These are phyloP conservation scores for Pseudonitzschia multiseries DNA, from an alignment of 108 stramenopile genomes.

Conservation along the genomic window DNA sequence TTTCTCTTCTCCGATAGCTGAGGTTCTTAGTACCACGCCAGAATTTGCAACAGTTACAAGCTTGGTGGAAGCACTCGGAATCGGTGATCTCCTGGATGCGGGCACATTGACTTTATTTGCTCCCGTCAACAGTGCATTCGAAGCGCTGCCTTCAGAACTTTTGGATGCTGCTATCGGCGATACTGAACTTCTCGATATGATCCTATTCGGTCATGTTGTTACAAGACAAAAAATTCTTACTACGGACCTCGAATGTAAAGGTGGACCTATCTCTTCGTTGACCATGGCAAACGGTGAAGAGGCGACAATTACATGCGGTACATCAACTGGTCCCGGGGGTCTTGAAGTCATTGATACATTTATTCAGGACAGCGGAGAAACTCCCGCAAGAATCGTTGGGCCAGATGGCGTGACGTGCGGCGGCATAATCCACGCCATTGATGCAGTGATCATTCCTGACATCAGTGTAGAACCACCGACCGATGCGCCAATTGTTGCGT, in stretches of 20 bases:
- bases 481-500: background rate
- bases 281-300: constrained; percentile 7
- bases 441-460: background rate
- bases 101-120: constrained; percentile 10
- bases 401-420: constrained; percentile 5
- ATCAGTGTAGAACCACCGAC: constrained; percentile 5
- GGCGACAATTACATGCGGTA: constrained; percentile 4
- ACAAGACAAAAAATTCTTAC: background rate
- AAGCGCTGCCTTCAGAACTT: background rate
- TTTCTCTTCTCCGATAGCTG: background rate
- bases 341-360: background rate
- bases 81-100: background rate
- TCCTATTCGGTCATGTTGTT: constrained; percentile 11
- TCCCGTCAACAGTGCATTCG: constrained; percentile 2
- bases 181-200: background rate
- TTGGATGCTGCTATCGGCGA: background rate
- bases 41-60: constrained; percentile 8
- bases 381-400: background rate
- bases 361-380: background rate
- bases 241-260: background rate
- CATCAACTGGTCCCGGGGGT: background rate
- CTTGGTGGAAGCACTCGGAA: background rate
- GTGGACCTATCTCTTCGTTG: background rate
- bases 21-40: constrained; percentile 11
- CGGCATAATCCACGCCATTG: constrained; percentile 13